Percentiles rank a stretch among this genome's conserved stretches.
Conservation (phyloP, 768 basidiomycete species). For the Mrakia blollopis region DNA sequence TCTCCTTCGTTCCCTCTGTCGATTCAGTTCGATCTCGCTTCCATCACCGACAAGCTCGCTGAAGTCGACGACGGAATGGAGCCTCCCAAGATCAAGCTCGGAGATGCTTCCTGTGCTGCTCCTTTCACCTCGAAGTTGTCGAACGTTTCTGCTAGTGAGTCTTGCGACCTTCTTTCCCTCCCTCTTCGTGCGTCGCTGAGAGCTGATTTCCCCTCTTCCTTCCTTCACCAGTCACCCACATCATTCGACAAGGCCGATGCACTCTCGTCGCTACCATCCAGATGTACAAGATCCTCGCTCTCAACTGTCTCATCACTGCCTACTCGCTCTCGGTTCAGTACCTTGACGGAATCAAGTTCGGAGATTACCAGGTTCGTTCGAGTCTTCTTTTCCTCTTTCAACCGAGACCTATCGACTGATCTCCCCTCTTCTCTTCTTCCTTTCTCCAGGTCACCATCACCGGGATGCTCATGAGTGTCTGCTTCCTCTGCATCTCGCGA, state of each 20-base stretch:
- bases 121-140: constrained; percentile 97
- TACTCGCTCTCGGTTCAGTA: constrained; percentile 97
- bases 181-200: not conserved
- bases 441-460: constrained; percentile 78
- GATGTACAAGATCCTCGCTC: constrained; percentile 98
- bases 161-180: not conserved
- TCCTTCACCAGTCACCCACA: constrained; percentile 73
- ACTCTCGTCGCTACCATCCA: constrained; percentile 97
- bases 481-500: constrained; percentile 95
- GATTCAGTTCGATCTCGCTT: constrained; percentile 64
- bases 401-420: not conserved
- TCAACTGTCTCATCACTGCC: constrained; percentile 98
- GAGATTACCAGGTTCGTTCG: constrained; percentile 61
- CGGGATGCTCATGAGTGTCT: constrained; percentile 95
- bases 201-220: not conserved
- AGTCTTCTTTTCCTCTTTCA: not conserved
- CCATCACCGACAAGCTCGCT: constrained; percentile 77
- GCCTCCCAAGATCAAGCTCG: constrained; percentile 95
- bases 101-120: constrained; percentile 97
- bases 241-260: constrained; percentile 96
- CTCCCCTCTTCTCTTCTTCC: not conserved
- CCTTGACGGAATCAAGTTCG: constrained; percentile 97
- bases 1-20: not conserved
- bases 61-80: constrained; percentile 91
- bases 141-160: constrained; percentile 93